These are phyloP conservation scores for Candida suzukii DNA, from an alignment of 805 yeast genomes.

Conservation along the genomic window DNA sequence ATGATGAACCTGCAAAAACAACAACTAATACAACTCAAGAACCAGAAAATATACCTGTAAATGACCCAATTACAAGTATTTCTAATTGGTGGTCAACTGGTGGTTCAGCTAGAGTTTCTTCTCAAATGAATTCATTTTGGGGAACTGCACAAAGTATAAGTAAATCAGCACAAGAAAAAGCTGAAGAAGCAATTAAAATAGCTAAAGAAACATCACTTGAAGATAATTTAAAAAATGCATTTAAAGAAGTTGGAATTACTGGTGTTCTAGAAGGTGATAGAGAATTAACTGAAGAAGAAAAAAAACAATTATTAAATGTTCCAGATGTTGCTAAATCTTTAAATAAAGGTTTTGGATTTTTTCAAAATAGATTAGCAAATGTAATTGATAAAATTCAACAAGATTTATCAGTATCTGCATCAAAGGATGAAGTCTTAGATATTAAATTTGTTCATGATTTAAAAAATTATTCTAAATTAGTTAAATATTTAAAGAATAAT, in stretches of 20 bases:
- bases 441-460: constrained; percentile 66
- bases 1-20: neutral
- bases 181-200: constrained; percentile 43
- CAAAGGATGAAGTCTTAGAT: constrained; percentile 46
- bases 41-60: constrained; percentile 8
- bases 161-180: constrained; percentile 37
- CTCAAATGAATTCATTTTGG: constrained; percentile 60
- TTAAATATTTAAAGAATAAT: constrained; percentile 39
- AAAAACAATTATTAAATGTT: constrained; percentile 16
- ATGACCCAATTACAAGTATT: constrained; percentile 59
- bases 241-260: constrained; percentile 34
- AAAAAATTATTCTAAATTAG: constrained; percentile 42
- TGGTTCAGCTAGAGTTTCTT: constrained; percentile 59
- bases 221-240: constrained; percentile 28
- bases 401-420: constrained; percentile 15
- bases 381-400: constrained; percentile 32
- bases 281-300: constrained; percentile 26
- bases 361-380: constrained; percentile 25
- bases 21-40: neutral
- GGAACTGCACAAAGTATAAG: constrained; percentile 42
- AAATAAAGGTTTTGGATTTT: constrained; percentile 23
- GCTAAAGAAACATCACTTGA: constrained; percentile 34
- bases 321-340: constrained; percentile 29
- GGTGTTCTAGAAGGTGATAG: constrained; percentile 27
- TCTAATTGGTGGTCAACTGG: constrained; percentile 71